Base-by-base conservation (phyloP, 768 basidiomycete species). In the Leccinum boreale region DNA sequence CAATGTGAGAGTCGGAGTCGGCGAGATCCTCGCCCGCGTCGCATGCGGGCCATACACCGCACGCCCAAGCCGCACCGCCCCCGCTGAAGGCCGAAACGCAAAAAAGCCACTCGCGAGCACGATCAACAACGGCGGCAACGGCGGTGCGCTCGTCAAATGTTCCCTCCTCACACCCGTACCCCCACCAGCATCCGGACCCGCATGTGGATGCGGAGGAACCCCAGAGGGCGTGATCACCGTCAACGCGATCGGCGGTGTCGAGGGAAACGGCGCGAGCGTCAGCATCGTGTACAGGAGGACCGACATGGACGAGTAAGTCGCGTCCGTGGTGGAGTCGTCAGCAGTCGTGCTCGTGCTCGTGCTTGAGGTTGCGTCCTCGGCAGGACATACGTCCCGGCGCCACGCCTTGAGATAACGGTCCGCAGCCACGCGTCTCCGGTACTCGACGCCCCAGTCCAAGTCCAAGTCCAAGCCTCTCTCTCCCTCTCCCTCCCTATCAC, bases 261-360 rank as follows among this genome's bases (percentile, higher is more conserved):
- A 58, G 0, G 73, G 73, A 8, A 69, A 68, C 8, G 74, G 74
- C 0, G 19, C 47, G n/a, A 75, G 61, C 2, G 77, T 75, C 55
- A 61, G n/a, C 28, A 78, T 46, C 5, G 71, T 72, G 54, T 66
- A 60, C 14, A 78, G 66, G n/a, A 79, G 55, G 1, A 73, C 63
- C 1, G 73, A 62, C 19, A 77, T 58, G 0, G 63, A 65, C 1
- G 63, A 50, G 23, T 61, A 53, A 50, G 68, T 24, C 3, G 56
- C 1, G 12, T 17, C 15, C 36, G 8, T 2, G 5, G 33, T 39
- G 7, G 1, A 35, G 5, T 26, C n/a, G 11, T 29, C 26, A 50
- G 52, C 56, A 57, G 14, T 53, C 35, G 2, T 17, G 11, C 3
- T 47, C 36, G 19, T 28, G 19, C 26, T 0, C 15, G 46, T 3